Evolutionary conservation across 2,329 filamentous ascomycete species (phyloP), one percentile per base, ranked within the genome.

Genomic region (Pyricularia sp.): DNA sequence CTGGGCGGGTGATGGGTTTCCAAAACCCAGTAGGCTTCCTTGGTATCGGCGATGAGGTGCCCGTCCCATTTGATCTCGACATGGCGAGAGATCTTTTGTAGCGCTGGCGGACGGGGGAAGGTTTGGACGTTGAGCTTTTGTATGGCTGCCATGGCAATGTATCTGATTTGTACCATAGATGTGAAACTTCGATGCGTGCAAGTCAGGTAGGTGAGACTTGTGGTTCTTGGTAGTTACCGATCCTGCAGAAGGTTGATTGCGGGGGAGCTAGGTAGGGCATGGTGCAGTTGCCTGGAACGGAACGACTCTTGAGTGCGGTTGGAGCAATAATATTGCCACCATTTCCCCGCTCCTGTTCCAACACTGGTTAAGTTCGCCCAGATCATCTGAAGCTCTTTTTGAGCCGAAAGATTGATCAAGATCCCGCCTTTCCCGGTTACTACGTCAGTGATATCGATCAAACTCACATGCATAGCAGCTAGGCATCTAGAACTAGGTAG

Each of bases 1-100:
- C 84, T 88, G 5, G 87, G 87, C 42, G 87, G 85, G 72, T 89
- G 86, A 72, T 86, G 85, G 23, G 86, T 88, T 75, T 89, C 86
- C 42, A 89, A 78, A 4, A 87, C 86, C 86, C 87, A 88, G 74
- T 83, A 88, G 2, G 83, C 85, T 64, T 85, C 81, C 68, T 79
- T 83, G 7, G 87, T 88, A 63, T 89, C 85, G 12, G 85, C 87
- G 70, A 89, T 83, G 66, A 82, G 77, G 64, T 83, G 77, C 25
- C 82, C 83, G 30, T 83, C 79, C 81, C 84, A 88, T 74, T 82
- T 85, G 71, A 90, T 82, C 71, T 82, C 81, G 65, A 90, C 77
- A 73, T 87, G 85, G 66, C 84, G 79, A 2, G 80, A 74, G 5
- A 82, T 85, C 73, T 79, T 81, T 73, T 89, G 85, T 69, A 88